These are phyloP conservation scores for Gastrodia elata DNA, from an alignment of 106 monocot genomes.

Conservation along the genomic window DNA sequence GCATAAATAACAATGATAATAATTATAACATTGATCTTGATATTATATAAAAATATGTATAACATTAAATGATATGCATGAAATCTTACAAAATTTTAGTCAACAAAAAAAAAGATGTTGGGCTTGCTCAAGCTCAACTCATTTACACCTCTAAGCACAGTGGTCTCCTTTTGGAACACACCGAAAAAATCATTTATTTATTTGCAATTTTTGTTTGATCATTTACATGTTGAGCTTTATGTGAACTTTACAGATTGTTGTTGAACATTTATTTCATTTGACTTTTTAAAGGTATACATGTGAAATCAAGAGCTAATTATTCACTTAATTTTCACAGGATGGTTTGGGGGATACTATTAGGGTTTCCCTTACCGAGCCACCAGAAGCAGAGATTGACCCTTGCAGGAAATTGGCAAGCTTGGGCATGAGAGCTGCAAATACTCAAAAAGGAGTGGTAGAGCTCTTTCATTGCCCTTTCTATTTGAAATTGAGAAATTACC, in stretches of 20 bases:
- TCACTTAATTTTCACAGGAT: slow-evolving; percentile 47
- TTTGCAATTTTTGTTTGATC: background rate
- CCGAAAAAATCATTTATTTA: background rate
- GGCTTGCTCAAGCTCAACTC: too few species aligned
- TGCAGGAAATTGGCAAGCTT: slow-evolving; percentile 92
- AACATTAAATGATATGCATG: too few species aligned
- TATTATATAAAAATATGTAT: too few species aligned
- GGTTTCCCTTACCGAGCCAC: slow-evolving; percentile 97
- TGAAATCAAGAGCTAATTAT: slow-evolving; percentile 3
- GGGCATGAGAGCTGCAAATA: slow-evolving; percentile 61
- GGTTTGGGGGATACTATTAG: slow-evolving; percentile 98
- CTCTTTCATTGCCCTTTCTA: slow-evolving; percentile 1
- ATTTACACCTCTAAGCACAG: too few species aligned
- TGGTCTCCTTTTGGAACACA: background rate
- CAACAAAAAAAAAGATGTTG: too few species aligned
- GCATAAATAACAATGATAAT: too few species aligned
- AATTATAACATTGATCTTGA: too few species aligned
- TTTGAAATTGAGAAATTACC: background rate
- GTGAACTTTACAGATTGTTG: background rate
- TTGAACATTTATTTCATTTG: background rate
- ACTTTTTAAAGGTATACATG: background rate
- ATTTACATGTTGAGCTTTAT: background rate
- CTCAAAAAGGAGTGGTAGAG: slow-evolving; percentile 84
- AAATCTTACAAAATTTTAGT: too few species aligned
- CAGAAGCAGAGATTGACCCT: slow-evolving; percentile 99